Evolutionary conservation across 2,329 filamentous ascomycete species (phyloP).

Genomic region (Dothistroma pini): DNA sequence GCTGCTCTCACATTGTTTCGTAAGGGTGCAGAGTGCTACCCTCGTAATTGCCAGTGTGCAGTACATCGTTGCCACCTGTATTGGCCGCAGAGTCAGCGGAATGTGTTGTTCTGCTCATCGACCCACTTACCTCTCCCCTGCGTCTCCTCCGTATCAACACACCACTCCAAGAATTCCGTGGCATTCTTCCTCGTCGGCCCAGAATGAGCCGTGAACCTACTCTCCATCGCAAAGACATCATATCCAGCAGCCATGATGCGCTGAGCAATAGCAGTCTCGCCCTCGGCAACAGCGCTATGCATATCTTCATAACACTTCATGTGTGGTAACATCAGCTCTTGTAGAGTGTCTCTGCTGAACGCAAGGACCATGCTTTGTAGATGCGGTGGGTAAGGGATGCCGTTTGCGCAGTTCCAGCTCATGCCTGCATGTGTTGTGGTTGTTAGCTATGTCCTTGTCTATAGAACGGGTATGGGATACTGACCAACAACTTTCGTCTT

Average conservation of each 20-base stretch:
- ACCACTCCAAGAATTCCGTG: slow-evolving; percentile 19
- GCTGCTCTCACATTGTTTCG: slow-evolving; percentile 18
- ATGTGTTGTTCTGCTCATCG: neutral
- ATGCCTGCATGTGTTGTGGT: slow-evolving; percentile 4
- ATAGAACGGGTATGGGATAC: neutral
- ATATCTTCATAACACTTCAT: slow-evolving; percentile 19
- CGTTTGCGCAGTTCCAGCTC: slow-evolving; percentile 20
- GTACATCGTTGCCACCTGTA: slow-evolving; percentile 8
- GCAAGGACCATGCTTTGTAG: slow-evolving; percentile 21
- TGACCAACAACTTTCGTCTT: slow-evolving; percentile 8
- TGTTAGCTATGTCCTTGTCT: neutral
- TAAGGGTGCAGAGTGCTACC: slow-evolving; percentile 15
- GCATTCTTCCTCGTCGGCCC: slow-evolving; percentile 11
- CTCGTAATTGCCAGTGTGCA: slow-evolving; percentile 11
- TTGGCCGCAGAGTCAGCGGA: neutral
- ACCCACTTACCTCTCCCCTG: neutral
- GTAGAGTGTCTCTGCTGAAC: slow-evolving; percentile 1
- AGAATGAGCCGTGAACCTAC: slow-evolving; percentile 16
- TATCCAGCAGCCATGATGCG: slow-evolving; percentile 12
- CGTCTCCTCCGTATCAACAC: slow-evolving; percentile 4
- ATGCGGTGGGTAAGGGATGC: slow-evolving; percentile 8
- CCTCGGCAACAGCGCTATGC: slow-evolving; percentile 9
- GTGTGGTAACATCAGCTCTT: slow-evolving; percentile 9
- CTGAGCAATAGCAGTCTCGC: slow-evolving; percentile 9
- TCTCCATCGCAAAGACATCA: slow-evolving; percentile 18